phyloP scores from a whole-genome alignment of 2,329 filamentous ascomycete genomes.

The Fusarium decemcellulare region DNA sequence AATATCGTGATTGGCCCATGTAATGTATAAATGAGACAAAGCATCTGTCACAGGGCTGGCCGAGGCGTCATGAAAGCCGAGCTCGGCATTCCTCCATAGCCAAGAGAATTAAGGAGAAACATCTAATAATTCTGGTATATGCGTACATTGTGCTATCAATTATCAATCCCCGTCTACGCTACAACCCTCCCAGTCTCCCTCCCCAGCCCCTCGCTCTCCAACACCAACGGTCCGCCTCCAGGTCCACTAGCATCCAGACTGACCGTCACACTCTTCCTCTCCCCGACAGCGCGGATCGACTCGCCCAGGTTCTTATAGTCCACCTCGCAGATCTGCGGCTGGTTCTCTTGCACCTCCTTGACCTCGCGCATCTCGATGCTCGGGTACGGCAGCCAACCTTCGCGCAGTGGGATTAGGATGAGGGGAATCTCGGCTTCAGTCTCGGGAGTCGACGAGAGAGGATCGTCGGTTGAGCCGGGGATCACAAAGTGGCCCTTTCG shows the following conservation, averaged over 20 bases:
- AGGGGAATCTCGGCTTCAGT: slow-evolving; percentile 75
- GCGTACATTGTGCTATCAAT: slow-evolving; percentile 5
- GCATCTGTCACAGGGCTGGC: no score
- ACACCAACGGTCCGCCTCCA: slow-evolving; percentile 75
- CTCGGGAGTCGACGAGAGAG: slow-evolving; percentile 61
- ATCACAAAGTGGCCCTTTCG: slow-evolving; percentile 84
- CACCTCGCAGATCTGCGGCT: slow-evolving; percentile 74
- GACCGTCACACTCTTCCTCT: slow-evolving; percentile 80
- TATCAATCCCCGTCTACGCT: slow-evolving; percentile 41
- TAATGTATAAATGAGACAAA: no score
- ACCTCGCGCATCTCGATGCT: slow-evolving; percentile 82
- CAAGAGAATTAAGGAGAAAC: not conserved
- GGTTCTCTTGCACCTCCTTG: slow-evolving; percentile 47
- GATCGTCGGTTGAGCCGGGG: slow-evolving; percentile 57
- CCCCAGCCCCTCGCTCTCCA: slow-evolving; percentile 68
- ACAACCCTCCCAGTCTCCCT: slow-evolving; percentile 55
- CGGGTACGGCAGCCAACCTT: slow-evolving; percentile 85
- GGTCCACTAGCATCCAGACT: slow-evolving; percentile 78
- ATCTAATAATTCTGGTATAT: not conserved
- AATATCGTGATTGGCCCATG: no score
- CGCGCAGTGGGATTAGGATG: slow-evolving; percentile 83
- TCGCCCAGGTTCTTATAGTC: slow-evolving; percentile 86
- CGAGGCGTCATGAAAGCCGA: no score
- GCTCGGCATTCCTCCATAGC: no score
- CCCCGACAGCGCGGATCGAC: slow-evolving; percentile 80